Conservation (phyloP, 116 monocot genomes). For the Papilionanthe hybrid region DNA sequence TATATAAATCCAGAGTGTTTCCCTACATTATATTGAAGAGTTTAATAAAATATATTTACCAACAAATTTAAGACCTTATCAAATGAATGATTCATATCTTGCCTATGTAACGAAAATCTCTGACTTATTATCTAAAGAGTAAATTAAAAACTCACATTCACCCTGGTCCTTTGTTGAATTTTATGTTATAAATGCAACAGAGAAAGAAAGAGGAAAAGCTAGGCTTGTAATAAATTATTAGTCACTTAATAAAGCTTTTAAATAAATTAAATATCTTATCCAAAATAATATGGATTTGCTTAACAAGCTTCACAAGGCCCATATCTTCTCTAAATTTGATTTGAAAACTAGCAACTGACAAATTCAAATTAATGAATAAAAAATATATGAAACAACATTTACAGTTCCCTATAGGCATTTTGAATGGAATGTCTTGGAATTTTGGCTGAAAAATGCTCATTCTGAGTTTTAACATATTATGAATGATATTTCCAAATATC, state of each 20-base stretch:
- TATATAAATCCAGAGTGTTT: neutral
- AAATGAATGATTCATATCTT: neutral
- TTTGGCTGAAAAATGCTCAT: too few species aligned
- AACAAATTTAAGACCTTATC: neutral
- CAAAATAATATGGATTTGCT: neutral
- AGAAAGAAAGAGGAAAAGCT: neutral
- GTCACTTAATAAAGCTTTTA: neutral
- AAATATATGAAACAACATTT: neutral
- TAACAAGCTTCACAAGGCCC: neutral
- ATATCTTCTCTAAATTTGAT: neutral
- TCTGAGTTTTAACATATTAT: neutral
- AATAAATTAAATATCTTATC: neutral
- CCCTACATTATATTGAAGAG: neutral
- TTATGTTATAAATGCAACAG: neutral
- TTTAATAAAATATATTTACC: neutral
- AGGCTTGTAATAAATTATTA: neutral
- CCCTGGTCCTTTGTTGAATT: neutral
- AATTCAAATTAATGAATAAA: neutral
- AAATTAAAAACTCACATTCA: neutral
- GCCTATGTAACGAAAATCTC: too few species aligned
- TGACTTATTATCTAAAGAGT: neutral
- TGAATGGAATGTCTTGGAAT: too few species aligned
- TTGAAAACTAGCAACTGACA: neutral
- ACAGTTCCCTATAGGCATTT: too few species aligned
- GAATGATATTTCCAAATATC: neutral